Conservation (phyloP, 2,329 filamentous ascomycete species). For the Aspergillus sp. region DNA sequence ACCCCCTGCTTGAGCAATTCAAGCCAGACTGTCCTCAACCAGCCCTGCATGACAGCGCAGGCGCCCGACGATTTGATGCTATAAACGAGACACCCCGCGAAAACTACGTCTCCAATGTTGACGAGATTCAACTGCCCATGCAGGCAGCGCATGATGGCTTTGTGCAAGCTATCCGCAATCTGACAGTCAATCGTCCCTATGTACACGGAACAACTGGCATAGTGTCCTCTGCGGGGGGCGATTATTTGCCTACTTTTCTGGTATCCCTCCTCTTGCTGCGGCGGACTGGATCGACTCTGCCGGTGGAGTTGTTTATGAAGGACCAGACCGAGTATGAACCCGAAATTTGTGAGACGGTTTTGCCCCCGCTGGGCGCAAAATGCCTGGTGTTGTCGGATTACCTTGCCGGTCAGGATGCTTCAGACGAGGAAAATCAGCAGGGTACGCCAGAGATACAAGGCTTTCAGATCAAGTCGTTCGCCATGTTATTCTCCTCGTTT, state of each 20-base stretch:
- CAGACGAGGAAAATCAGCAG: background rate
- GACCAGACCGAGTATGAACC: background rate
- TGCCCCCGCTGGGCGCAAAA: background rate
- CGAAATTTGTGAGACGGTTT: background rate
- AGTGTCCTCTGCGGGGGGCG: background rate
- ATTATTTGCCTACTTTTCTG: background rate
- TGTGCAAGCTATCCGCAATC: background rate
- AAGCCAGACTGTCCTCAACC: background rate
- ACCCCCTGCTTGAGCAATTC: background rate
- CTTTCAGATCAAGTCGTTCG: background rate
- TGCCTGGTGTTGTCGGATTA: background rate
- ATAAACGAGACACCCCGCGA: background rate
- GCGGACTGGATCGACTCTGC: background rate
- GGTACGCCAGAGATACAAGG: background rate
- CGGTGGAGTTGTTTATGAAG: background rate
- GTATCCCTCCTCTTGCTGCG: background rate
- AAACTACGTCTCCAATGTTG: background rate
- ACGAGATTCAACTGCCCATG: background rate
- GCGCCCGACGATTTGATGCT: background rate
- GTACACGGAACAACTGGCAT: background rate
- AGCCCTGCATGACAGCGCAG: background rate
- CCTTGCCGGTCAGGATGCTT: background rate
- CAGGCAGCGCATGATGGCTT: background rate
- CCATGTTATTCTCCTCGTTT: background rate
- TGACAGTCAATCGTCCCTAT: background rate